phyloP scores from a whole-genome alignment of 768 basidiomycete species.

The Lactifluus piperatus region DNA sequence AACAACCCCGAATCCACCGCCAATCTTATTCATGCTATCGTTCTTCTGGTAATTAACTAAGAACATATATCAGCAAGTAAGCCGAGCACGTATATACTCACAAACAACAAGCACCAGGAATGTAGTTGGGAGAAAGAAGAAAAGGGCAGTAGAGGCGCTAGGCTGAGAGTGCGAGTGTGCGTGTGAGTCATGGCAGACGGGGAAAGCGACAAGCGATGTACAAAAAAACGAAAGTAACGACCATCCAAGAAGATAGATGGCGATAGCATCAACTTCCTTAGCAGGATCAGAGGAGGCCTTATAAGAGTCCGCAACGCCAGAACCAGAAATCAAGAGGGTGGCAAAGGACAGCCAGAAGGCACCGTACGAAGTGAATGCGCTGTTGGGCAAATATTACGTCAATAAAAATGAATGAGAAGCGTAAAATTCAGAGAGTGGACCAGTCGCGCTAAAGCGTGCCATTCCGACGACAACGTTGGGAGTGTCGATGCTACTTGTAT shows the following conservation, averaged over 20 bases:
- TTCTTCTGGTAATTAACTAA: constrained; percentile 16
- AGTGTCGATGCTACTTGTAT: constrained; percentile 39
- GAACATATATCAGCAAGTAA: neutral
- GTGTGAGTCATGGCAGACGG: neutral
- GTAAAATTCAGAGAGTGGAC: constrained; percentile 32
- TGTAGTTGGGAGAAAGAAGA: constrained; percentile 46
- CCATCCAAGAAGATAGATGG: constrained; percentile 68
- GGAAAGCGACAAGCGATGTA: constrained; percentile 28
- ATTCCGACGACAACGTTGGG: constrained; percentile 79
- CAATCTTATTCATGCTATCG: constrained; percentile 28
- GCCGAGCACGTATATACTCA: constrained; percentile 20
- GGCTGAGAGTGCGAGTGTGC: constrained; percentile 23
- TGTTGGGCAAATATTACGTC: constrained; percentile 20
- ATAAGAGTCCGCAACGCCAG: constrained; percentile 54
- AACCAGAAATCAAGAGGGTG: constrained; percentile 59
- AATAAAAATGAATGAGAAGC: neutral
- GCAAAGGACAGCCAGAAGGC: constrained; percentile 87
- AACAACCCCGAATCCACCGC: constrained; percentile 36
- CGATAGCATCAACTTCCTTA: constrained; percentile 51
- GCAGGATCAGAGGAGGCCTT: neutral
- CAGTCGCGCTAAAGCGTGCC: constrained; percentile 73
- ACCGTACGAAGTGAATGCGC: constrained; percentile 79
- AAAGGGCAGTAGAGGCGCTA: constrained; percentile 43
- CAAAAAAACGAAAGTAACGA: constrained; percentile 64
- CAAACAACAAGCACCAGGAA: constrained; percentile 40